These are phyloP conservation scores for Diutina sp. DNA, from an alignment of 1,139 yeast genomes.

Conservation along the genomic window DNA sequence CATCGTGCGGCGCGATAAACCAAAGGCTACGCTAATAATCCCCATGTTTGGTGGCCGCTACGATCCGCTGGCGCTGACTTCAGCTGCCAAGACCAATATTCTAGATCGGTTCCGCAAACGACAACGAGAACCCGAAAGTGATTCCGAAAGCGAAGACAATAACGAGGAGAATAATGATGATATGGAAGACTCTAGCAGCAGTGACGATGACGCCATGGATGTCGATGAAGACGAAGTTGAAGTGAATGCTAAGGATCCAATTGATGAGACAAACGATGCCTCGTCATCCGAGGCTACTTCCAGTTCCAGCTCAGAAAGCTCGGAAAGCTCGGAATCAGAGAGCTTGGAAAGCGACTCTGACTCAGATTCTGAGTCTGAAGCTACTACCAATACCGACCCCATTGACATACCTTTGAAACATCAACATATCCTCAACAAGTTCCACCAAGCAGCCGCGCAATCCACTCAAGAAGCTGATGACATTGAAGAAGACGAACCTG, in stretches of 20 bases:
- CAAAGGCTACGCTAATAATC: background rate
- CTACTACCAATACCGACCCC: background rate
- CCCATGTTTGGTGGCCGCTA: background rate
- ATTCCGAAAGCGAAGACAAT: background rate
- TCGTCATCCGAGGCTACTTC: too few species aligned
- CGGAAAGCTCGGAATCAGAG: background rate
- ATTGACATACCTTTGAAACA: background rate
- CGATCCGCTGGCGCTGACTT: background rate
- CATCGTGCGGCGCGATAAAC: constrained; percentile 1
- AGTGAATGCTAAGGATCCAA: background rate
- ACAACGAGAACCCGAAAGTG: background rate
- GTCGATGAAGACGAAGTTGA: constrained; percentile 3
- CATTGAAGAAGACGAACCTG: background rate
- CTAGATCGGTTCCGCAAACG: constrained; percentile 3
- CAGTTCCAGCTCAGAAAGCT: background rate
- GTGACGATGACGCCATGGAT: background rate
- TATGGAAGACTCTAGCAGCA: background rate
- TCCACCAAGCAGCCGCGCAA: background rate
- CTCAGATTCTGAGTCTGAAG: background rate
- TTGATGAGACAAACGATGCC: too few species aligned
- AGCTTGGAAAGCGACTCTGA: background rate
- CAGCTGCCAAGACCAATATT: background rate
- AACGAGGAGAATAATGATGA: background rate
- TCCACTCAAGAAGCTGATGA: background rate
- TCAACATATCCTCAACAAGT: background rate